Evolutionary conservation across 345 rosid genomes (phyloP).

Genomic region (Zanthoxylum bungeanum): DNA sequence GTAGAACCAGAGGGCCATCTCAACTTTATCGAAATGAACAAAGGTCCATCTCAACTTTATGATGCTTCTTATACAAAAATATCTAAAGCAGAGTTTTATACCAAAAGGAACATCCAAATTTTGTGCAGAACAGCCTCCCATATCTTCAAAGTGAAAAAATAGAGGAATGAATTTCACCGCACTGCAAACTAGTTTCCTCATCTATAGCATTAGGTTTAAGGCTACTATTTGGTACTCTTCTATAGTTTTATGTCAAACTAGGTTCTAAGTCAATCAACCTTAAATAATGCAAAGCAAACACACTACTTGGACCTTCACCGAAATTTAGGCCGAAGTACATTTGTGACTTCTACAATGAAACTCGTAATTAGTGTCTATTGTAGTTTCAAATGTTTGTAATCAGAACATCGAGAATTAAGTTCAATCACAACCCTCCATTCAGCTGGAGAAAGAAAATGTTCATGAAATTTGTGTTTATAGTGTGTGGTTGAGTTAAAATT

Average conservation of each 20-base stretch:
- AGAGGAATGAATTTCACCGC: not conserved
- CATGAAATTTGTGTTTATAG: not conserved
- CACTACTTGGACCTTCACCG: not conserved
- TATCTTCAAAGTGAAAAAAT: not conserved
- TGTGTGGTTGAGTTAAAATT: not conserved
- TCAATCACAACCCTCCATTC: not conserved
- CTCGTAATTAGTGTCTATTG: not conserved
- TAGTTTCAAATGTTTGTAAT: not conserved
- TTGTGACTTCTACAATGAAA: not conserved
- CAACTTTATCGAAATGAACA: not conserved
- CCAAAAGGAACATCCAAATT: not conserved
- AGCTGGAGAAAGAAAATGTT: not conserved
- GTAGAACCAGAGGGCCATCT: not conserved
- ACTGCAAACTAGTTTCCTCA: not conserved
- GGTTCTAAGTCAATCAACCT: not conserved
- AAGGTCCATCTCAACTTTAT: not conserved
- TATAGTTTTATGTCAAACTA: not conserved
- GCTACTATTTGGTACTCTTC: not conserved
- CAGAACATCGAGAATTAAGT: not conserved
- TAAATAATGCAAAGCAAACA: not conserved
- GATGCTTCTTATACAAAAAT: not conserved
- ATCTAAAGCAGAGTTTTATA: not conserved
- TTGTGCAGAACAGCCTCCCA: not conserved
- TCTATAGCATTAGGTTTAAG: not conserved
- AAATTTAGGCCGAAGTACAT: not conserved